phyloP scores from a whole-genome alignment of 169 alveolate species.

The Cryptosporidium bovis region DNA sequence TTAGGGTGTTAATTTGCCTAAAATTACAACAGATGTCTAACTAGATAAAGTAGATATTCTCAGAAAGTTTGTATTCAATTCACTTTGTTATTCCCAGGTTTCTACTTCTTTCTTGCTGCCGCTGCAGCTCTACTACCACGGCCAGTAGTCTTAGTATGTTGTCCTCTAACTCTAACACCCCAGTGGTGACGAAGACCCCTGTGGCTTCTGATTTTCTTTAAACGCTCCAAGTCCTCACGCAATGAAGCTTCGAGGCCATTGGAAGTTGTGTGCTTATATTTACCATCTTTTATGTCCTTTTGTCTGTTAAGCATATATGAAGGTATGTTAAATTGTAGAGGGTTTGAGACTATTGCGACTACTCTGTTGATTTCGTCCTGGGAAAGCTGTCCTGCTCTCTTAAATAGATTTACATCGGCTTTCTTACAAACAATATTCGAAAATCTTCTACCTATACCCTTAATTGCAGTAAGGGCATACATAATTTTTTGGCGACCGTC shows the following conservation, averaged over 20 bases:
- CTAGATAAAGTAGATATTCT: constrained; percentile 4
- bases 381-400: constrained; percentile 98
- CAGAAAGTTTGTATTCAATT: neutral
- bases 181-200: constrained; percentile 98
- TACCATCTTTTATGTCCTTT: constrained; percentile 96
- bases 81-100: neutral
- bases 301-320: constrained; percentile 98
- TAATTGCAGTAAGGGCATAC: constrained; percentile 96
- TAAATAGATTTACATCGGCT: constrained; percentile 95
- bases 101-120: constrained; percentile 95
- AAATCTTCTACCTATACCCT: constrained; percentile 99
- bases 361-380: constrained; percentile 93
- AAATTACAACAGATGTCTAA: neutral
- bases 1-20: neutral
- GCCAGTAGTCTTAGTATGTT: constrained; percentile 99
- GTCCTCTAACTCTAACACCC: constrained; percentile 99
- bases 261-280: constrained; percentile 92
- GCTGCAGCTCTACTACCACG: constrained; percentile 98
- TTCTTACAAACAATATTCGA: constrained; percentile 96
- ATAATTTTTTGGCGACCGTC: constrained; percentile 98
- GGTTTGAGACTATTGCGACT: constrained; percentile 90
- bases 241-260: constrained; percentile 95
- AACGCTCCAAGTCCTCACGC: constrained; percentile 99
- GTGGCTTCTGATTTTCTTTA: constrained; percentile 97
- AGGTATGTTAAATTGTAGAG: constrained; percentile 96